A percentile compares a stretch with the other conserved stretches of the same genome.
phyloP scores from a whole-genome alignment of 306 rosid genomes.

The Canavalia ensiformis region DNA sequence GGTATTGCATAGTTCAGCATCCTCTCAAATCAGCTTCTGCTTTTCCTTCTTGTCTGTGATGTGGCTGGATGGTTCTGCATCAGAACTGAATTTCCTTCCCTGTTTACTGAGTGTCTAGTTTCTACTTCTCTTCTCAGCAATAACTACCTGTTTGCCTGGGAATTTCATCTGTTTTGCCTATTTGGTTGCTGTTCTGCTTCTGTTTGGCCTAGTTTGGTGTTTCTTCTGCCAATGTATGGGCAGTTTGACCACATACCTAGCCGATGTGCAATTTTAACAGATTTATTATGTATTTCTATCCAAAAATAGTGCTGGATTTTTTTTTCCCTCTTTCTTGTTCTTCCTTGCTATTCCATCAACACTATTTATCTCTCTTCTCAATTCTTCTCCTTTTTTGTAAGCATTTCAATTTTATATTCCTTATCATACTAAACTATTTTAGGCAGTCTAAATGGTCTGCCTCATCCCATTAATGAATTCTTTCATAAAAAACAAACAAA shows the following conservation, averaged over 20 bases:
- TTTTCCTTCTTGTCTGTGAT: neutral
- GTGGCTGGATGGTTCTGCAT: neutral
- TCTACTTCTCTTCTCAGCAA: neutral
- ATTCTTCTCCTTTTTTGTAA: neutral
- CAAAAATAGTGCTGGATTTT: neutral
- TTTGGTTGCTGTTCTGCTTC: neutral
- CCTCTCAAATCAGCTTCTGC: conserved; percentile 17
- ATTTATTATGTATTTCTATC: neutral
- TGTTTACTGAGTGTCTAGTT: neutral
- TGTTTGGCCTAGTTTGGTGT: too few relatives aligned
- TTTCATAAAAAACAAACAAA: neutral
- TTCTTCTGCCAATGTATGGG: too few relatives aligned
- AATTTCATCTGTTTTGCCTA: neutral
- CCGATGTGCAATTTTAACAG: neutral
- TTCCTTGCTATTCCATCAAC: neutral
- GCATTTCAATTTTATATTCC: conserved; percentile 4
- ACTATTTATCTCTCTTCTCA: conserved; percentile 11
- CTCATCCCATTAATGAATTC: conserved; percentile 13
- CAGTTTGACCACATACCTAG: neutral
- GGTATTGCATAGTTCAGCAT: conserved; percentile 1
- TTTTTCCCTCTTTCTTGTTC: neutral
- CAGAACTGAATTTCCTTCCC: neutral
- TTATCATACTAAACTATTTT: neutral
- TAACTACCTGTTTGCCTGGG: neutral
- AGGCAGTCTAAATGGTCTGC: conserved; percentile 1